phyloP scores from a whole-genome alignment of 257 asterid species.

The Anisodus acutangulus region DNA sequence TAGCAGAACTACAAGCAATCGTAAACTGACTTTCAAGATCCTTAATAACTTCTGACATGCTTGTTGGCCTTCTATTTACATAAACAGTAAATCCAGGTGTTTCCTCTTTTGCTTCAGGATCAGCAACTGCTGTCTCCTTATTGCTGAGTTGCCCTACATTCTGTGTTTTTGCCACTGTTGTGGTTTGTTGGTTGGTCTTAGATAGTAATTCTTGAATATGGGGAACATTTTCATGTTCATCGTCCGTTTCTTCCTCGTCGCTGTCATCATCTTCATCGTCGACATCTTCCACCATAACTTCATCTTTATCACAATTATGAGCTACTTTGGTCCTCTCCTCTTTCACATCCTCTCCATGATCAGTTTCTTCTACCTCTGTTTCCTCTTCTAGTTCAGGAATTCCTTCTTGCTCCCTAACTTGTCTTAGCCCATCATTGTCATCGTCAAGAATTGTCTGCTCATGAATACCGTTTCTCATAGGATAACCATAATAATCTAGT shows the following conservation, averaged over 20 bases:
- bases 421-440: slow-evolving; percentile 70
- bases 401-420: slow-evolving; percentile 87
- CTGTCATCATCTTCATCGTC: slow-evolving; percentile 47
- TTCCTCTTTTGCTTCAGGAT: slow-evolving; percentile 63
- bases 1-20: slow-evolving; percentile 74
- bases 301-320: slow-evolving; percentile 49
- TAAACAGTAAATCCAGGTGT: slow-evolving; percentile 90
- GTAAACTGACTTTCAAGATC: slow-evolving; percentile 85
- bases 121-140: slow-evolving; percentile 61
- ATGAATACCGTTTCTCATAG: slow-evolving; percentile 48
- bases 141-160: slow-evolving; percentile 58
- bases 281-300: slow-evolving; percentile 75
- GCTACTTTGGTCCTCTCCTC: slow-evolving; percentile 46
- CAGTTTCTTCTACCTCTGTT: slow-evolving; percentile 77
- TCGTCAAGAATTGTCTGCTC: slow-evolving; percentile 60
- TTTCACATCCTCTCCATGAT: slow-evolving; percentile 41
- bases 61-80: slow-evolving; percentile 81
- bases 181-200: slow-evolving; percentile 49
- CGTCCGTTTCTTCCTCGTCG: slow-evolving; percentile 44
- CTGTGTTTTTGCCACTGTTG: slow-evolving; percentile 64
- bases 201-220: slow-evolving; percentile 44
- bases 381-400: slow-evolving; percentile 91
- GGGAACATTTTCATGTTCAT: slow-evolving; percentile 49
- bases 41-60: slow-evolving; percentile 89
- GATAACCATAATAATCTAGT: slow-evolving; percentile 79